These are phyloP conservation scores for Hydrangea macrophylla DNA, from an alignment of 148 eudicot species.

Conservation along the genomic window DNA sequence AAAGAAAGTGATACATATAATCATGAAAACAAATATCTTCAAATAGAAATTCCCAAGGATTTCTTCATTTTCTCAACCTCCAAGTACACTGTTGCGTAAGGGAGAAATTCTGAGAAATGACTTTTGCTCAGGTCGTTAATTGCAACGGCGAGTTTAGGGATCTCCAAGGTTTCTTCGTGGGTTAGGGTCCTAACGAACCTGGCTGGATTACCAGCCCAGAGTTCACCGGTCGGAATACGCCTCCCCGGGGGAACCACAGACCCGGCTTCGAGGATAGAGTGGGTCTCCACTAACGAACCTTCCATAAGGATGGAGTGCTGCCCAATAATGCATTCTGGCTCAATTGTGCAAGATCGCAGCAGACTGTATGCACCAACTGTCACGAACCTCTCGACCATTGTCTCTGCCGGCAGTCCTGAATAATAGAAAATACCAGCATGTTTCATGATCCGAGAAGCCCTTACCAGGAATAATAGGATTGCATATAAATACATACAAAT, in stretches of 20 bases:
- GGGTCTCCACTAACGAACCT: constrained; percentile 94
- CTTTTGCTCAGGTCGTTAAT: constrained; percentile 78
- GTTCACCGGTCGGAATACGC: constrained; percentile 93
- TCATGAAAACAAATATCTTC: constrained; percentile 16
- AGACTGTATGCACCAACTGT: constrained; percentile 89
- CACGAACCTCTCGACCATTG: constrained; percentile 77
- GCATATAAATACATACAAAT: too few relatives aligned
- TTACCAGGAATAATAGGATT: too few relatives aligned
- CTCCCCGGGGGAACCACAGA: constrained; percentile 96
- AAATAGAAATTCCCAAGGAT: constrained; percentile 64
- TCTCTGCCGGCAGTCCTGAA: constrained; percentile 95
- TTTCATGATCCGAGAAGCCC: neutral
- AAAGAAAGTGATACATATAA: constrained; percentile 15
- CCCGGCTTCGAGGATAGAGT: constrained; percentile 96
- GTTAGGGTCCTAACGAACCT: constrained; percentile 89
- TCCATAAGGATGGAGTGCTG: constrained; percentile 97
- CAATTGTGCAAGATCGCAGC: constrained; percentile 89
- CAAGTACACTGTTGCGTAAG: constrained; percentile 88
- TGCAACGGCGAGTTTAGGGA: constrained; percentile 93
- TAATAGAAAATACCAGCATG: neutral
- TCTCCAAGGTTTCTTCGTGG: constrained; percentile 89
- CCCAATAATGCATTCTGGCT: constrained; percentile 96
- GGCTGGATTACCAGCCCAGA: constrained; percentile 99
- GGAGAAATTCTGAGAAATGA: constrained; percentile 79
- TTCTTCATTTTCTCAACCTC: constrained; percentile 96